Conservation (phyloP, 306 rosid species). For the Styphnolobium japonicum region DNA sequence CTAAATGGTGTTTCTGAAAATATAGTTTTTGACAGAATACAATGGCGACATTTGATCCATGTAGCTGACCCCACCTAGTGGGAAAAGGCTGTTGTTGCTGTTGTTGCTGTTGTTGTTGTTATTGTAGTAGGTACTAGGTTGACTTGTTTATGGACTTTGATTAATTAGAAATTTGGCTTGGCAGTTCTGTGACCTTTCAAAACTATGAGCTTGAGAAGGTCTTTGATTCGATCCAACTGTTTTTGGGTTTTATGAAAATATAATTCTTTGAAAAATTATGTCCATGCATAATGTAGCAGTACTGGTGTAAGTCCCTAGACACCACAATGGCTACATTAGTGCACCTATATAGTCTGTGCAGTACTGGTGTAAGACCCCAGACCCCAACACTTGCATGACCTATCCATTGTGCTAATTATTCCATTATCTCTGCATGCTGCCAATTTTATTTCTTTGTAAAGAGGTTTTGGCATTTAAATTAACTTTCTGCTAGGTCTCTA, state of each 20-base stretch:
- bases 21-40: too few relatives aligned
- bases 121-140: too few relatives aligned
- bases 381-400: neutral
- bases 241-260: neutral
- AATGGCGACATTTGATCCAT: too few relatives aligned
- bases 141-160: neutral
- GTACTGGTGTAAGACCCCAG: neutral
- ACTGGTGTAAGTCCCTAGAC: neutral
- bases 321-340: too few relatives aligned
- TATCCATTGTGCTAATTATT: neutral
- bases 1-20: too few relatives aligned
- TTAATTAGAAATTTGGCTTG: neutral
- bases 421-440: slow-evolving; percentile 5
- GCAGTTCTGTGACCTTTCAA: neutral
- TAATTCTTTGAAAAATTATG: neutral
- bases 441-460: neutral
- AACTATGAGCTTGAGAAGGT: neutral
- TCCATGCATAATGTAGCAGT: neutral
- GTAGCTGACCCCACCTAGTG: too few relatives aligned
- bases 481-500: slow-evolving; percentile 19
- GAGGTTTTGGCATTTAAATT: neutral
- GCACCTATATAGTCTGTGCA: too few relatives aligned
- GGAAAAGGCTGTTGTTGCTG: too few relatives aligned
- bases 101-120: too few relatives aligned
- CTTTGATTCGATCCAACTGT: neutral